phyloP scores from a whole-genome alignment of 257 asterid species.

The Petrea volubilis region DNA sequence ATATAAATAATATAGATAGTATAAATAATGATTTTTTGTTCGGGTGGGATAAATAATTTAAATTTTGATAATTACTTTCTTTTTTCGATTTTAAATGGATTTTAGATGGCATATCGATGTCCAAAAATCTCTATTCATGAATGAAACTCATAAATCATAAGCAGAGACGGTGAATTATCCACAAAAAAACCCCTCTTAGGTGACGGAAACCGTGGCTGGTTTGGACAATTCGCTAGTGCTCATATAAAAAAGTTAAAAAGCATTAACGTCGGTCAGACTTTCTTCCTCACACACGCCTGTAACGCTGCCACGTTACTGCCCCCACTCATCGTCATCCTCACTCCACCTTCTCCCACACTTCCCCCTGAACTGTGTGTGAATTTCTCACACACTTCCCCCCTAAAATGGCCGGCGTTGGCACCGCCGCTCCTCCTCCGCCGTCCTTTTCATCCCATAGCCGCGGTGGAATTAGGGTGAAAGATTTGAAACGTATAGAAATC shows the following conservation, averaged over 20 bases:
- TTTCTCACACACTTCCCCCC: conserved; percentile 8
- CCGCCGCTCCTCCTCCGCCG: conserved; percentile 27
- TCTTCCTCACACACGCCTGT: neutral
- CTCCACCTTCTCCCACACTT: neutral
- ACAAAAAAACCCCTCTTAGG: neutral
- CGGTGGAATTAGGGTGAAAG: conserved; percentile 45
- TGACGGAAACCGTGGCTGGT: neutral
- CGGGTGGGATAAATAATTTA: too few relatives aligned
- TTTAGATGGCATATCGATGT: too few relatives aligned
- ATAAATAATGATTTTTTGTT: too few relatives aligned
- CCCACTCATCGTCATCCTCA: neutral
- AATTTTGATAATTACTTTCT: too few relatives aligned
- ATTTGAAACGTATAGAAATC: conserved; percentile 53
- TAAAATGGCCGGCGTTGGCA: conserved; percentile 51
- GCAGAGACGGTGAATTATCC: neutral
- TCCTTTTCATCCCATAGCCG: conserved; percentile 23
- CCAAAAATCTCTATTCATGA: too few relatives aligned
- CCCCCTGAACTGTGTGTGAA: conserved; percentile 12
- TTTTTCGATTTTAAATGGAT: too few relatives aligned
- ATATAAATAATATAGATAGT: too few relatives aligned
- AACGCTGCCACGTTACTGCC: conserved; percentile 15
- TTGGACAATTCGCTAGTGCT: neutral
- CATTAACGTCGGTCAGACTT: neutral
- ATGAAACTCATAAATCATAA: neutral
- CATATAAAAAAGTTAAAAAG: neutral